Base-by-base conservation (phyloP, 2,329 filamentous ascomycete species). In the Curvularia eragrostidis region DNA sequence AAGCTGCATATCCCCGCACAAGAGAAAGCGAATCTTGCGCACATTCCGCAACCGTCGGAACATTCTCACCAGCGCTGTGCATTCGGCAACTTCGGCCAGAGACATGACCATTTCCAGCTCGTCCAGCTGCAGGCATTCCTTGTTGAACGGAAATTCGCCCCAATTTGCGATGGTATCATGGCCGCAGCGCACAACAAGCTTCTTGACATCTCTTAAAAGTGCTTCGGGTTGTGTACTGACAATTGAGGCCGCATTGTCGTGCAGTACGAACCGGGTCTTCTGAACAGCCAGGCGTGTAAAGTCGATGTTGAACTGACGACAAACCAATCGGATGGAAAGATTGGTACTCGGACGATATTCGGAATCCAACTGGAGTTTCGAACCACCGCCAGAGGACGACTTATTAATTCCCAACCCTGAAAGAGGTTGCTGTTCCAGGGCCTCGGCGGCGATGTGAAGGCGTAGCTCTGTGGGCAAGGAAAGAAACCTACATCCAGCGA, bases 241-340 rank as follows among this genome's bases (percentile, higher is more conserved):
- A 26, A 23, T n/a, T 10, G 15, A 30, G 7, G 23, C 8, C 28
- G 48, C 5, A 46, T 56, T 5, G 52, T 53, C n/a, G 56, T 59
- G 21, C 18, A 77, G 56, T 3, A 73, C 52, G 65, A 80, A 81
- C 18, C 58, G 65, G 0, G 78, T 79, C 8, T 63, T 67, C 19
- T 49, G 64, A 47, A 77, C 74, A 10, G 77, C 78, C 12, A 78
- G 61, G 9, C 67, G 52, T 43, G 63, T 63, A 39, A 75, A 73
- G 39, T 80, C 78, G 19, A 65, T 48, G 34, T 73, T 67, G 49
- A 80, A 68, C 54, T 77, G 75, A 24, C 69, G 73, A 59, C 79
- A 80, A 3, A 70, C 71, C 12, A 79, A 65, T 7, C 80, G 74
- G 2, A 76, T 64, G 9, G 58, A 47, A 3, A 80, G 68, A 9